Evolutionary conservation across 1,139 yeast genomes (phyloP).

Genomic region (Starmera stellimalicola): DNA sequence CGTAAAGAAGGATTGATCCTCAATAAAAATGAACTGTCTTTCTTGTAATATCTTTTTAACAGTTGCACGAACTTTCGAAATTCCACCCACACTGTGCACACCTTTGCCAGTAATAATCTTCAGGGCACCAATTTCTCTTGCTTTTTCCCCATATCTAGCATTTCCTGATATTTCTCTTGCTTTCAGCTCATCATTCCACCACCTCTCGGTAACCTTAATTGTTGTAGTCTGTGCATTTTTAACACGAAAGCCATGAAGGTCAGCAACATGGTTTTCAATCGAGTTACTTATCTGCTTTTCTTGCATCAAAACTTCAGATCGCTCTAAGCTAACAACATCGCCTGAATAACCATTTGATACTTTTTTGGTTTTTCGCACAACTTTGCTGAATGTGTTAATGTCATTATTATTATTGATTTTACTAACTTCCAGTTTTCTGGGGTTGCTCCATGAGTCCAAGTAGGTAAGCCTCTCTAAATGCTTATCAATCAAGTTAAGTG

Average conservation of each 20-base stretch:
- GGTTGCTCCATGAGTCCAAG: no score
- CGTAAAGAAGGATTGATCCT: constrained; percentile 28
- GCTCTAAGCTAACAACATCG: no score
- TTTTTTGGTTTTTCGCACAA: no score
- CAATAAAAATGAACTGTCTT: constrained; percentile 29
- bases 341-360: no score
- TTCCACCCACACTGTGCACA: constrained; percentile 42
- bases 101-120: constrained; percentile 49
- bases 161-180: constrained; percentile 31
- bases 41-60: constrained; percentile 27
- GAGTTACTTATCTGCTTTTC: constrained; percentile 5
- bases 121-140: constrained; percentile 28
- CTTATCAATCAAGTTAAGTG: constrained; percentile 21
- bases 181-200: constrained; percentile 44
- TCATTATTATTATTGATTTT: constrained; percentile 4
- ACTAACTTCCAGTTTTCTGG: constrained; percentile 10
- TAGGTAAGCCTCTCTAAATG: constrained; percentile 10
- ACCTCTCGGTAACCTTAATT: constrained; percentile 24
- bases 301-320: constrained; percentile 4
- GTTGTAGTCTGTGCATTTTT: constrained; percentile 30
- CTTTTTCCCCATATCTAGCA: constrained; percentile 12
- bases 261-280: constrained; percentile 23
- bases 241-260: constrained; percentile 39
- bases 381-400: constrained; percentile 2
- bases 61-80: constrained; percentile 30